Percentiles rank a stretch among this genome's conserved stretches.
These are phyloP conservation scores for Colletotrichum filicis DNA, from an alignment of 2,329 filamentous ascomycete species.

Conservation along the genomic window DNA sequence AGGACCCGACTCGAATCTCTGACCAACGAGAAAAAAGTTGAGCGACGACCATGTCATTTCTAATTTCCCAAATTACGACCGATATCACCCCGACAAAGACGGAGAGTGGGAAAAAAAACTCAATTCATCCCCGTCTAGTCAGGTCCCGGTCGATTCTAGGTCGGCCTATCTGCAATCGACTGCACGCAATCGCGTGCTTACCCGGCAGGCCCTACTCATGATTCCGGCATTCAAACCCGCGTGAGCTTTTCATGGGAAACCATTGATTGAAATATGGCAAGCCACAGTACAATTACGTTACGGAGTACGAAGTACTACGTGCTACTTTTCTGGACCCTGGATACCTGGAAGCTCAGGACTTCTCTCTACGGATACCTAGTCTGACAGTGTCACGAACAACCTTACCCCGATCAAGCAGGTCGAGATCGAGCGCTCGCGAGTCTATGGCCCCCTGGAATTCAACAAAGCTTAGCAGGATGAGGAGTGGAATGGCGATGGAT, in stretches of 20 bases:
- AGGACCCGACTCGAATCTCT: neutral
- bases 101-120: slow-evolving; percentile 4
- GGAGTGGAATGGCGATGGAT: slow-evolving; percentile 9
- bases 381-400: neutral
- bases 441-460: slow-evolving; percentile 10
- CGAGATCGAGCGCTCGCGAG: slow-evolving; percentile 5
- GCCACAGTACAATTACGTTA: neutral
- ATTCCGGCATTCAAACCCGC: neutral
- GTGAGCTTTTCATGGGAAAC: neutral
- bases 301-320: neutral
- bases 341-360: neutral
- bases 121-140: slow-evolving; percentile 22
- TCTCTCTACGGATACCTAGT: neutral
- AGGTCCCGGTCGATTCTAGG: slow-evolving; percentile 3
- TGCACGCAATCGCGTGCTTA: slow-evolving; percentile 30
- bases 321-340: neutral
- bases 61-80: slow-evolving; percentile 27
- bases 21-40: neutral
- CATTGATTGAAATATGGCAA: no score
- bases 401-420: slow-evolving; percentile 28
- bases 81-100: slow-evolving; percentile 20
- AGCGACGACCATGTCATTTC: neutral
- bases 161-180: slow-evolving; percentile 3
- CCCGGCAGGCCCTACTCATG: slow-evolving; percentile 19
- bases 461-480: slow-evolving; percentile 21